Conservation (phyloP, 148 eudicot species). For the Fagopyrum esculentum region DNA sequence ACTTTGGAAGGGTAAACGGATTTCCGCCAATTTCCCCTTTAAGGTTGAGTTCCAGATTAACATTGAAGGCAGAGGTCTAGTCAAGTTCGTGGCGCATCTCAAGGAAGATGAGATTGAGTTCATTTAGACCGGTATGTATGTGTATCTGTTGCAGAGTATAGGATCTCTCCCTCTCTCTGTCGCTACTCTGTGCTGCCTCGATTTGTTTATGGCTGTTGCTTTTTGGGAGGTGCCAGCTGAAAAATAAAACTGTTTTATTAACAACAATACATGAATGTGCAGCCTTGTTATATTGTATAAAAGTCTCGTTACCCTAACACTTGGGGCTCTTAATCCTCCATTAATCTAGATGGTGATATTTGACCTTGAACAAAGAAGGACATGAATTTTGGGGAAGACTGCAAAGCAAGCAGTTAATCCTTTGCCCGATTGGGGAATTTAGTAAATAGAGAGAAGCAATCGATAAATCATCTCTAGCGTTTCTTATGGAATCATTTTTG, state of each 20-base stretch:
- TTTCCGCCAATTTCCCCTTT: conserved; percentile 57
- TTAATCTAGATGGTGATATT: not conserved
- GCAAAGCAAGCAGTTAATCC: not conserved
- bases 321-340: not conserved
- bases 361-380: not conserved
- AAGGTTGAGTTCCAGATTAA: conserved; percentile 47
- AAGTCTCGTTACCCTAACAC: conserved; percentile 5
- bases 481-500: not conserved
- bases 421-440: not conserved
- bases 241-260: not conserved
- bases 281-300: not conserved
- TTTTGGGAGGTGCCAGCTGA: not conserved
- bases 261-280: conserved; percentile 11
- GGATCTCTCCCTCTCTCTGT: not conserved
- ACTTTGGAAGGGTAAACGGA: conserved; percentile 61
- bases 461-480: not conserved
- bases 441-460: not conserved
- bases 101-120: conserved; percentile 74
- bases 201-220: not conserved
- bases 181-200: not conserved
- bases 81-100: conserved; percentile 57
- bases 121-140: conserved; percentile 22
- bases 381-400: not conserved
- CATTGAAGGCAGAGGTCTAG: conserved; percentile 32
- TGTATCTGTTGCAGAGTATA: not conserved